Evolutionary conservation across 2,329 filamentous ascomycete species (phyloP), one percentile per base, ranked within the genome.

Genomic region (Stachybotrys chlorohalonatus): DNA sequence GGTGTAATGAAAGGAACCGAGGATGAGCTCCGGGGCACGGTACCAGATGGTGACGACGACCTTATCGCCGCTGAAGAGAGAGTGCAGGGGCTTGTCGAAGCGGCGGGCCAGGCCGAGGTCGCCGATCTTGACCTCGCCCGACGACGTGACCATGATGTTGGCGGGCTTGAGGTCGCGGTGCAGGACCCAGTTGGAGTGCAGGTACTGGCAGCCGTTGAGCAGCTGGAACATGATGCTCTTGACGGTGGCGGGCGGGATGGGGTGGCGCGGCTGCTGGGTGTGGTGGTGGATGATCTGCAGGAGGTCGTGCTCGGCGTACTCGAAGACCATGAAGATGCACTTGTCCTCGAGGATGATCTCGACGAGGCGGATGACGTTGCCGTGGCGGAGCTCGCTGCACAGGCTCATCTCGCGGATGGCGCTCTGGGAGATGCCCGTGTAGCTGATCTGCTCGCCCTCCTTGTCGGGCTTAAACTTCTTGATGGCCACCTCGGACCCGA

Each of bases 381-480:
- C 77, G 69, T 99, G 91, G 56, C 82, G 84, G 31, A 99, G 80
- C 68, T 99, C 94, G 45, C 90, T 94, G 73, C 94, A 99, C 0
- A 99, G 78, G 15, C 93, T 90, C 91, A 99, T 99, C 71, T 99
- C 94, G 53, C 94, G 89, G 60, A 96, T 90, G 5, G 94, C 94
- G 13, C 92, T 96, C 70, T 99, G 94, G 0, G 94, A 97, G 60
- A 99, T 95, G 58, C 94, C 94, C 0, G 94, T 97, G 72, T 99
- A 99, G 64, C 95, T 89, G 50, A 96, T 77, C 64, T 88, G 83
- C 70, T 99, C 94, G 55, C 94, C 94, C 73, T 99, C 94, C 75
- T 97, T 99, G 72, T 99, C 94, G 7, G 92, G 92, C 76, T 96
- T 96, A 82, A 96, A 96, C 82, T 99, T 99, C 70, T 99, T 99